phyloP scores from a whole-genome alignment of 2,329 filamentous ascomycete species.

The Pyrenochaeta sp. region DNA sequence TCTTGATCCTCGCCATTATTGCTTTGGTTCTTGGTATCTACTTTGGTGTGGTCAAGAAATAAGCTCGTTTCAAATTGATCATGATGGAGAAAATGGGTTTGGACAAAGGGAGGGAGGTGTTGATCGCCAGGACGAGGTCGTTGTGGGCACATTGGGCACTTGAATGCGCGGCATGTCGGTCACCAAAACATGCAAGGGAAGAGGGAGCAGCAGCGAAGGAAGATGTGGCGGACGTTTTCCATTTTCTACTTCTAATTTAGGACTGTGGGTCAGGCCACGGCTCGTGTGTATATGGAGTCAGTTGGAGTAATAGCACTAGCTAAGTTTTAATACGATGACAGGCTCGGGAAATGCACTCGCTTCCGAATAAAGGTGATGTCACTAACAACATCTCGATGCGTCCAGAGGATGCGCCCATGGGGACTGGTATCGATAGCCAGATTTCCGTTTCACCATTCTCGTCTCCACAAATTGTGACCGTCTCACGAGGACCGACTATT shows the following conservation, averaged over 20 bases:
- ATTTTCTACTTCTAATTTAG: constrained; percentile 16
- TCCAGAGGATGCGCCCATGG: no score
- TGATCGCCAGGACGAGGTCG: no score
- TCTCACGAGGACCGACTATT: no score
- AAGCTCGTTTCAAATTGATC: neutral
- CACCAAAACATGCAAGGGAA: no score
- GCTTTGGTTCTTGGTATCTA: constrained; percentile 59
- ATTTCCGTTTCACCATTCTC: neutral
- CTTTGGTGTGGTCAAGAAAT: constrained; percentile 50
- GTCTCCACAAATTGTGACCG: neutral
- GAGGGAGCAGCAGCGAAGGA: no score
- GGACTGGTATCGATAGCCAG: neutral
- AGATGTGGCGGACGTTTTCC: constrained; percentile 3
- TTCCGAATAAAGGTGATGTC: neutral
- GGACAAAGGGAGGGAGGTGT: no score
- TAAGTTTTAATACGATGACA: neutral
- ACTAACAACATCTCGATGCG: neutral
- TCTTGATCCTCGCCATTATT: constrained; percentile 58
- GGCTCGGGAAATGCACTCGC: neutral
- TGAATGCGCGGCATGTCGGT: no score
- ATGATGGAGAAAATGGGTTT: constrained; percentile 13
- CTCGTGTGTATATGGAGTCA: constrained; percentile 11
- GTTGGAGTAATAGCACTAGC: neutral
- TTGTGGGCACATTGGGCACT: no score
- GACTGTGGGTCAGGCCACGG: constrained; percentile 4